phyloP scores from a whole-genome alignment of 148 eudicot genomes.

The Chenopodium suecicum region DNA sequence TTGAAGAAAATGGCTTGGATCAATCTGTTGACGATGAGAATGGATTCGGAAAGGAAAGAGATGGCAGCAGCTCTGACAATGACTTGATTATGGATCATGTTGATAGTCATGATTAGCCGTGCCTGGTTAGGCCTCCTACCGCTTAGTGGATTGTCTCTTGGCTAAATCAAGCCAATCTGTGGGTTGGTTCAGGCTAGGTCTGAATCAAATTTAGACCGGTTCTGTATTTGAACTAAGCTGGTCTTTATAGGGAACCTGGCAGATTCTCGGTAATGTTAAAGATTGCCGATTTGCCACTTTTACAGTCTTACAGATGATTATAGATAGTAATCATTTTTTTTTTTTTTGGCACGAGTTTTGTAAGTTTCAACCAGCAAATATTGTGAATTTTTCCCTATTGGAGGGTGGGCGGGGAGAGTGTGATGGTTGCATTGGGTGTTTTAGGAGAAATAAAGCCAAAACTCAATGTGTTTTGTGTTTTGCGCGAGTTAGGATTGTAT shows the following conservation, averaged over 20 bases:
- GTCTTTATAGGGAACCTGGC: background rate
- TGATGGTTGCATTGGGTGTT: background rate
- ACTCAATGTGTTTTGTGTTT: background rate
- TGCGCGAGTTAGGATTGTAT: too few species aligned
- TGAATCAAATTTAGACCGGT: background rate
- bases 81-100: slow-evolving; percentile 18
- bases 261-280: background rate
- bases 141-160: background rate
- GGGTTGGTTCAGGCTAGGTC: background rate
- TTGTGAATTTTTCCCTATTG: background rate
- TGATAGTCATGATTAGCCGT: slow-evolving; percentile 16
- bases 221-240: background rate
- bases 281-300: too few species aligned
- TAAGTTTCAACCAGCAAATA: background rate
- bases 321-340: background rate
- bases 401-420: background rate
- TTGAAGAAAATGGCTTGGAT: slow-evolving; percentile 25
- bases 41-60: background rate
- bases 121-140: background rate
- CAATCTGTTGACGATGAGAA: slow-evolving; percentile 8
- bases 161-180: background rate
- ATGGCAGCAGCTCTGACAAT: background rate
- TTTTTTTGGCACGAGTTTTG: background rate
- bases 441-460: background rate
- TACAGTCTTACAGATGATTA: background rate